phyloP scores from a whole-genome alignment of 2,329 filamentous ascomycete species.

The Gliomastix tumulicola region DNA sequence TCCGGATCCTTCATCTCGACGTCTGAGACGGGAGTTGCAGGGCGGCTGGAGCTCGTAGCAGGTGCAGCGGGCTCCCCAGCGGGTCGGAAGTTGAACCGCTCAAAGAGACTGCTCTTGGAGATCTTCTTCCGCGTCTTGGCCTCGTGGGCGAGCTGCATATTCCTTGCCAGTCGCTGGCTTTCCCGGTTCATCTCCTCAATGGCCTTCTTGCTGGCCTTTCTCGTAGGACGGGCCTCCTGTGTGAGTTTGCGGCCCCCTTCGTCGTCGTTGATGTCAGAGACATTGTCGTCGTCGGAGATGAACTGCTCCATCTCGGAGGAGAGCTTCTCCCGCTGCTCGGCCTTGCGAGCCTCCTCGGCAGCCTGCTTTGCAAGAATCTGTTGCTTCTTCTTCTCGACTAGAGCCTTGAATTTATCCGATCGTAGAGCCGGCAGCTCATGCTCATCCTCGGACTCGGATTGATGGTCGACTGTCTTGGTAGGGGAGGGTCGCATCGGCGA shows the following conservation, averaged over 20 bases:
- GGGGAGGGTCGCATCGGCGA: constrained; percentile 34
- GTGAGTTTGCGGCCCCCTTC: constrained; percentile 60
- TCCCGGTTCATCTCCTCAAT: constrained; percentile 92
- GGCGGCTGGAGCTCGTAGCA: constrained; percentile 48
- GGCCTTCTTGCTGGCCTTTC: constrained; percentile 92
- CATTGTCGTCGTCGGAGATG: constrained; percentile 27
- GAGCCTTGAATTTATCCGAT: constrained; percentile 59
- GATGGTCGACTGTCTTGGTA: constrained; percentile 18
- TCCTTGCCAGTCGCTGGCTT: constrained; percentile 83
- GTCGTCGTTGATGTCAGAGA: constrained; percentile 52
- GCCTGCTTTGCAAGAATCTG: constrained; percentile 64
- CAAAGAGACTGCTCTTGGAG: constrained; percentile 73
- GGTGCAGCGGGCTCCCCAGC: constrained; percentile 24
- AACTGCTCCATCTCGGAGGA: constrained; percentile 25
- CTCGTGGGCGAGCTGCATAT: constrained; percentile 86
- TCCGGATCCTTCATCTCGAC: constrained; percentile 42
- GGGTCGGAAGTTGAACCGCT: constrained; percentile 70
- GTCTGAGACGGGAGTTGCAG: constrained; percentile 44
- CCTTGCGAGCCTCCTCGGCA: constrained; percentile 40
- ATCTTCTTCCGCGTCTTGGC: constrained; percentile 89
- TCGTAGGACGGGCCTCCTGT: constrained; percentile 60
- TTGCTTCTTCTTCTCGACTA: constrained; percentile 66
- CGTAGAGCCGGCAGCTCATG: constrained; percentile 37
- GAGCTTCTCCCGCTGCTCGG: constrained; percentile 30
- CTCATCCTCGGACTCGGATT: constrained; percentile 37